Percentiles rank a stretch among this genome's conserved stretches.
phyloP scores from a whole-genome alignment of 169 alveolate species.

The Hepatocystis sp. region DNA sequence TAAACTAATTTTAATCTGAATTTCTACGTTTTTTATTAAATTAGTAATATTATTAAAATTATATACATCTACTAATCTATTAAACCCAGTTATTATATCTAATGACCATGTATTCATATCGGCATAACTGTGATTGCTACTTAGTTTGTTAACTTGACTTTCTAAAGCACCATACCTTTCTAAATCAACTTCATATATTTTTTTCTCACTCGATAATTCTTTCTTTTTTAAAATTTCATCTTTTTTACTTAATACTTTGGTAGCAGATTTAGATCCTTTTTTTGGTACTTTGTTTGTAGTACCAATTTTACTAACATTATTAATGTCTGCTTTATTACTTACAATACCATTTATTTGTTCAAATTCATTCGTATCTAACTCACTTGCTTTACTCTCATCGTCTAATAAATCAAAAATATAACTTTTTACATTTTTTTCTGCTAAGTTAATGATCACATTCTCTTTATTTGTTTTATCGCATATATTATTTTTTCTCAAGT shows the following conservation, averaged over 20 bases:
- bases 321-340: constrained; percentile 10
- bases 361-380: no score
- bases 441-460: no score
- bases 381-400: no score
- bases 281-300: constrained; percentile 14
- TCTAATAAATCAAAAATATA: no score
- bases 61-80: constrained; percentile 75
- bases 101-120: constrained; percentile 74
- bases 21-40: constrained; percentile 43
- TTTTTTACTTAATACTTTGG: constrained; percentile 30
- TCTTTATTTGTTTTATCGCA: constrained; percentile 7
- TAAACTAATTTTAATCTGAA: constrained; percentile 59
- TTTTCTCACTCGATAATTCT: constrained; percentile 57
- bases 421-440: no score
- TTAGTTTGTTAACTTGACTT: constrained; percentile 27
- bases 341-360: constrained; percentile 7
- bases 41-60: constrained; percentile 62
- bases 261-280: constrained; percentile 10
- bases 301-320: constrained; percentile 12
- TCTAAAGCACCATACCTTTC: constrained; percentile 52
- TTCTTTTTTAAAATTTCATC: constrained; percentile 73
- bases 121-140: constrained; percentile 55
- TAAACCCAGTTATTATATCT: constrained; percentile 73
- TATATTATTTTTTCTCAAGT: no score
- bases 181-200: constrained; percentile 70